phyloP scores from a whole-genome alignment of 1,284 basidiomycete genomes.

The Cutaneotrichosporon arboriforme region DNA sequence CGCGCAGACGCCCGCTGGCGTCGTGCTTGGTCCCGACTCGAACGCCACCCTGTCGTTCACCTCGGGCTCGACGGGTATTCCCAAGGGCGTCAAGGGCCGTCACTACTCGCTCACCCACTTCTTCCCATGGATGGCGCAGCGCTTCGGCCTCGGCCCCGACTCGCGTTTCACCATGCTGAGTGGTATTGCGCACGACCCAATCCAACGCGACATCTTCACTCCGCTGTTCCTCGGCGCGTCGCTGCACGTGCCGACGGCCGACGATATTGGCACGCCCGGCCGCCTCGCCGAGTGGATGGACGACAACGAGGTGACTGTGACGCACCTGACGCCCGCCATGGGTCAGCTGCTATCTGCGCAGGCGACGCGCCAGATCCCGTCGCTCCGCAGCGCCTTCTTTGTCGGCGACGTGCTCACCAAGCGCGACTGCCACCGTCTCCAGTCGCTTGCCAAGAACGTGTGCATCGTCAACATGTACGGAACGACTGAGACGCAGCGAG shows the following conservation, averaged over 20 bases:
- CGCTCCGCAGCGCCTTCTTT: constrained; percentile 89
- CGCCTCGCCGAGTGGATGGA: constrained; percentile 99
- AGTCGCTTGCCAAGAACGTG: constrained; percentile 87
- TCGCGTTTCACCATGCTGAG: constrained; percentile 98
- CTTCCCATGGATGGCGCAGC: constrained; percentile 98
- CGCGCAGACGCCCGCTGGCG: constrained; percentile 55
- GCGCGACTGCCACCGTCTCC: constrained; percentile 91
- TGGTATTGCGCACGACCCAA: constrained; percentile 98
- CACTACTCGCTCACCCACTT: constrained; percentile 98
- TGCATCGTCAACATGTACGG: constrained; percentile 99
- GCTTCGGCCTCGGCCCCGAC: constrained; percentile 68
- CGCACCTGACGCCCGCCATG: constrained; percentile 98
- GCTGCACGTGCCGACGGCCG: constrained; percentile 91
- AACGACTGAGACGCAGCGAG: constrained; percentile 97
- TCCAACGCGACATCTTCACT: constrained; percentile 99
- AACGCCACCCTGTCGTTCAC: constrained; percentile 95
- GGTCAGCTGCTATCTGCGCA: constrained; percentile 96
- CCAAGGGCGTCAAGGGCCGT: constrained; percentile 92
- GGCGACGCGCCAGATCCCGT: constrained; percentile 81
- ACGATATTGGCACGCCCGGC: constrained; percentile 96
- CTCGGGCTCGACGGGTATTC: constrained; percentile 94
- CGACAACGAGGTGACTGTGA: constrained; percentile 78
- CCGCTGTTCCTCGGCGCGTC: constrained; percentile 96
- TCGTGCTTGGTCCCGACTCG: constrained; percentile 88
- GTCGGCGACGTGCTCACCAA: constrained; percentile 99